phyloP scores from a whole-genome alignment of 1,284 basidiomycete genomes.

The Irpex lacteus region DNA sequence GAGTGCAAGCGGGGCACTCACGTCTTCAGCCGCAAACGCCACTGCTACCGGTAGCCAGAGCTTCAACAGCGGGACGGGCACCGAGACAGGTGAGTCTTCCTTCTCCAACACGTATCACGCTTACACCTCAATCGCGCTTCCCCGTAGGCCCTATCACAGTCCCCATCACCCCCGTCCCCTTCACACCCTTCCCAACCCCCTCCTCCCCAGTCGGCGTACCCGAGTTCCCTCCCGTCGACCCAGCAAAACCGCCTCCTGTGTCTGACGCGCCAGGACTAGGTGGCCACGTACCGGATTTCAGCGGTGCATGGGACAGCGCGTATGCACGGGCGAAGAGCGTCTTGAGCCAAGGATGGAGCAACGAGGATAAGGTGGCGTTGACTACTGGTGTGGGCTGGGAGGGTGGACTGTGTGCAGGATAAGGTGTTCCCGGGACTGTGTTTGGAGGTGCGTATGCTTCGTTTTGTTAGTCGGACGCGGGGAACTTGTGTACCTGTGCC shows the following conservation, averaged over 20 bases:
- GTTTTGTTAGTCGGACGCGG: too few relatives aligned
- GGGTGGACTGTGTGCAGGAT: slow-evolving; percentile 36
- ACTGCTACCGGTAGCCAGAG: slow-evolving; percentile 13
- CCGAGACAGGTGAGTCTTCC: slow-evolving; percentile 21
- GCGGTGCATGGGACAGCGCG: slow-evolving; percentile 38
- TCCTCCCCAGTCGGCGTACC: slow-evolving; percentile 27
- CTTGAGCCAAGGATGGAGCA: slow-evolving; percentile 30
- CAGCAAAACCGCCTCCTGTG: slow-evolving; percentile 26
- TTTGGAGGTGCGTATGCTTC: slow-evolving; percentile 23
- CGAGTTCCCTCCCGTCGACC: slow-evolving; percentile 26
- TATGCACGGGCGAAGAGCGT: slow-evolving; percentile 35
- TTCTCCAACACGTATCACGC: neutral
- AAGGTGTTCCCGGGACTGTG: slow-evolving; percentile 57
- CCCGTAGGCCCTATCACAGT: slow-evolving; percentile 19
- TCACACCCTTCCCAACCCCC: slow-evolving; percentile 32
- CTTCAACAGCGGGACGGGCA: slow-evolving; percentile 21
- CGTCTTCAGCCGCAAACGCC: slow-evolving; percentile 6
- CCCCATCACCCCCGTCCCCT: slow-evolving; percentile 22
- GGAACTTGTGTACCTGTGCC: too few relatives aligned
- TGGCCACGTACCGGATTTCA: slow-evolving; percentile 41
- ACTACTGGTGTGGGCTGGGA: slow-evolving; percentile 44
- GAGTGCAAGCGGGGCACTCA: neutral
- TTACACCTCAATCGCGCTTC: neutral
- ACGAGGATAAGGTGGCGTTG: slow-evolving; percentile 42
- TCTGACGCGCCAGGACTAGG: slow-evolving; percentile 21